Percentiles rank a stretch among this genome's conserved stretches.
Evolutionary conservation across 192 early-diverging fungal genomes (phyloP).

Genomic region (Coemansia reversa): DNA sequence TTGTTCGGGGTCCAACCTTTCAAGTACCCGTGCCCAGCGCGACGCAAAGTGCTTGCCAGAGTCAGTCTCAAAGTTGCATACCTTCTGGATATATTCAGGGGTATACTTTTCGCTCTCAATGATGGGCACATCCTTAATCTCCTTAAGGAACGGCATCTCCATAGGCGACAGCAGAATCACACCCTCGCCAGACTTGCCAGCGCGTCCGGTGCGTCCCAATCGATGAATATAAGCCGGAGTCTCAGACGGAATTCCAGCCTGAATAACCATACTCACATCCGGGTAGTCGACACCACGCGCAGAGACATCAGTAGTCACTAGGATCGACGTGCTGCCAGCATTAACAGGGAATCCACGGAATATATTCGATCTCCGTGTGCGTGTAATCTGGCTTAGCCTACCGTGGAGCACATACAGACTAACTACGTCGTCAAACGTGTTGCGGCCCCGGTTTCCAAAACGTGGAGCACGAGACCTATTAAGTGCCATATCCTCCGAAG

Average conservation of each 20-base stretch:
- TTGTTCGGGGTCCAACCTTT: conserved; percentile 20
- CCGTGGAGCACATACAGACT: conserved; percentile 64
- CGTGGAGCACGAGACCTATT: neutral
- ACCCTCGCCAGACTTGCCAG: conserved; percentile 87
- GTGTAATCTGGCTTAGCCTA: conserved; percentile 69
- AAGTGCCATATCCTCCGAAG: neutral
- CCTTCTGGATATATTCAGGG: conserved; percentile 18
- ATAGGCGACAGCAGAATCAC: conserved; percentile 75
- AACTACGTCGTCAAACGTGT: conserved; percentile 16
- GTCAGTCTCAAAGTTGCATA: conserved; percentile 21
- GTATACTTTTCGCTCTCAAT: conserved; percentile 48
- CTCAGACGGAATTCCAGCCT: conserved; percentile 80
- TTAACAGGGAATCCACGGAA: conserved; percentile 63
- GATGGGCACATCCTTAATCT: conserved; percentile 62
- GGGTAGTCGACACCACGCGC: conserved; percentile 98
- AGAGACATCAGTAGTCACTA: conserved; percentile 94
- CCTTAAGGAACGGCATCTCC: conserved; percentile 73
- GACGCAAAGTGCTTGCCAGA: conserved; percentile 27
- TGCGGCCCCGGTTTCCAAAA: neutral
- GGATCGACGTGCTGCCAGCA: conserved; percentile 56
- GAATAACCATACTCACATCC: conserved; percentile 85
- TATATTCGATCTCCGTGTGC: conserved; percentile 65
- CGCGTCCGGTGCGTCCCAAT: conserved; percentile 94
- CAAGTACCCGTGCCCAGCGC: conserved; percentile 26
- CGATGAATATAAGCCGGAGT: conserved; percentile 94